Percentiles rank a stretch among this genome's conserved stretches.
phyloP scores from a whole-genome alignment of 1,284 basidiomycete species.

The Apiotrichum akiyoshidainum region DNA sequence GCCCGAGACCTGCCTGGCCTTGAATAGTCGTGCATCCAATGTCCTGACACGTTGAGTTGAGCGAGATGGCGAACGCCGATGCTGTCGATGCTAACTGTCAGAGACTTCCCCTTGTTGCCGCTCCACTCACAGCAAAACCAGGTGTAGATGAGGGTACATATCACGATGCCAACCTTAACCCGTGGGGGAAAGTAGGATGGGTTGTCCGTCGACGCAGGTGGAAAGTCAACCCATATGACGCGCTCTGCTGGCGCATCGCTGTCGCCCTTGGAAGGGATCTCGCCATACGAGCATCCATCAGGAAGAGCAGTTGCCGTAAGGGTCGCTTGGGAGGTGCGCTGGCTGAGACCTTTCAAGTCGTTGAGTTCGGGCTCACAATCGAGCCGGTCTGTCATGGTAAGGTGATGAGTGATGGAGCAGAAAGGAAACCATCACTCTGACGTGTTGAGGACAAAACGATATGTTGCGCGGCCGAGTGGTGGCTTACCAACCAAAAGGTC shows the following conservation, averaged over 20 bases:
- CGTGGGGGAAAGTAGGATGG: conserved; percentile 57
- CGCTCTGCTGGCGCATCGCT: not conserved
- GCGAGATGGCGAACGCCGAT: conserved; percentile 60
- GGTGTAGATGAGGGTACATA: conserved; percentile 60
- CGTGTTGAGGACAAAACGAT: too few species aligned
- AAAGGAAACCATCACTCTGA: too few species aligned
- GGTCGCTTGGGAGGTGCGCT: conserved; percentile 14
- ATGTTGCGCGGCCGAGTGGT: too few species aligned
- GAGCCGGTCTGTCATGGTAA: too few species aligned
- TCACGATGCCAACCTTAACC: conserved; percentile 62
- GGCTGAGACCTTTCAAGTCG: not conserved
- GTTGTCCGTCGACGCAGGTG: conserved; percentile 56
- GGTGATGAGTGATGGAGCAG: too few species aligned
- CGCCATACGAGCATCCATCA: conserved; percentile 14
- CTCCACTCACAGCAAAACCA: conserved; percentile 55
- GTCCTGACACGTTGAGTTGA: conserved; percentile 63
- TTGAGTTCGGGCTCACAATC: too few species aligned
- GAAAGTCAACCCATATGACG: conserved; percentile 60
- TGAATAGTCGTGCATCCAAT: conserved; percentile 60
- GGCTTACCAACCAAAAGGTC: too few species aligned
- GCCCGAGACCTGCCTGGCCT: conserved; percentile 61
- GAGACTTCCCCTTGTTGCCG: not conserved
- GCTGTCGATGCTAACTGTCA: conserved; percentile 55
- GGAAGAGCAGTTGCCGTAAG: conserved; percentile 9
- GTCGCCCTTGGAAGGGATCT: conserved; percentile 7